Base-by-base conservation (phyloP, 2,329 filamentous ascomycete genomes). In the Lecanicillium sp. region DNA sequence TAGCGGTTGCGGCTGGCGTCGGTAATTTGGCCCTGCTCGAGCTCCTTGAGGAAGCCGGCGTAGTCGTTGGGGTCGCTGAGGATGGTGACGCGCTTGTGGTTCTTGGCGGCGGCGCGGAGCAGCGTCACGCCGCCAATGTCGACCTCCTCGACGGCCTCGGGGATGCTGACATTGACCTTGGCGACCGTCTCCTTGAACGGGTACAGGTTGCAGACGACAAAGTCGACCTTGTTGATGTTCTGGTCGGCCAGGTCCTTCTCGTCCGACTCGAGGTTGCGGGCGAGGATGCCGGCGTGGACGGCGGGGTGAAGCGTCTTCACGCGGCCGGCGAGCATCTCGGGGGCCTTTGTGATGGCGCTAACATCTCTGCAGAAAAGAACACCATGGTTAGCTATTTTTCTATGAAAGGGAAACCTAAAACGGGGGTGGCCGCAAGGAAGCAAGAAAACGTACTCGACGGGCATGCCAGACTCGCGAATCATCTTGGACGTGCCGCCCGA, bases 171-270 rank as follows among this genome's bases (percentile, higher is more conserved):
- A 57, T 95, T 94, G 70, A 94, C 81, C 74, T 96, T 94, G 54
- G 88, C 84, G 52, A 98, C 81, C 22, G 92, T 98, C 61, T 97
- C 89, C 72, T 96, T 96, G 80, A 98, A 98, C 11, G 92, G 92
- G 66, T 98, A 97, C 40, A 98, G 77, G 69, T 98, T 98, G 82
- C 92, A 97, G 60, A 98, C 84, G 53, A 95, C 87, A 54, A 83
- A 94, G 74, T 94, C 87, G 44, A 95, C 87, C 69, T 94, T 94
- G 69, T 85, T 77, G 61, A 95, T 95, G 66, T 88, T 92, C 68
- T 94, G 87, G 63, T 92, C 85, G 37, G 87, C 87, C 36, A 98
- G 81, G 58, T 98, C 92, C 66, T 95, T 94, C 68, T 97, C 87
- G 65, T 98, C 92, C 12, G 89, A 90, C 50, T 85, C 88, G 50